phyloP scores from a whole-genome alignment of 1,284 basidiomycete genomes.

The Sanghuangporus sanghuang region DNA sequence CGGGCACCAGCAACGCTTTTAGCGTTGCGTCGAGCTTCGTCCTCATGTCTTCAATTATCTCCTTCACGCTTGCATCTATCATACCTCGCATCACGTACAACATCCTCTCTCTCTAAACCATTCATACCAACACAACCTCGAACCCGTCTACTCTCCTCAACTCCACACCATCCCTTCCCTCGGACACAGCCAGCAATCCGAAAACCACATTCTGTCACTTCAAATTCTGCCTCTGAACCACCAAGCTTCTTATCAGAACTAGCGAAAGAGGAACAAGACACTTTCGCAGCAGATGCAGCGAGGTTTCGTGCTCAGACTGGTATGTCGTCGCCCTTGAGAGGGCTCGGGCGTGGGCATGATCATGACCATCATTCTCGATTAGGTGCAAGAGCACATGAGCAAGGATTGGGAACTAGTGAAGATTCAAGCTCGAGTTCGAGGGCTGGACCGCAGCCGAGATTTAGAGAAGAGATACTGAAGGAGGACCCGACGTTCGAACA shows the following conservation, averaged over 20 bases:
- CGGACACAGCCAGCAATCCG: background rate
- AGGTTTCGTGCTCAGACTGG: conserved; percentile 1
- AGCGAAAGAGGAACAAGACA: background rate
- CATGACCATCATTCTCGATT: background rate
- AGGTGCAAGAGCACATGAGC: background rate
- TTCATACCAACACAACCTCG: background rate
- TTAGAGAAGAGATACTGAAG: conserved; percentile 12
- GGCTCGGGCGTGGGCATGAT: too few relatives aligned
- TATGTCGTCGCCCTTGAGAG: background rate
- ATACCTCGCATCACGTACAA: background rate
- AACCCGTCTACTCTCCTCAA: background rate
- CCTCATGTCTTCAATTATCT: too few relatives aligned
- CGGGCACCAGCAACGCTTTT: too few relatives aligned
- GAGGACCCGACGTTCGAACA: conserved; percentile 15
- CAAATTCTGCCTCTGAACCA: background rate
- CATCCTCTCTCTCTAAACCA: background rate
- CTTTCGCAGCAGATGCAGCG: background rate
- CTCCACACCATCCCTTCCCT: background rate
- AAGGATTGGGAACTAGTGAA: too few relatives aligned
- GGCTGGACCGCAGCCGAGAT: background rate
- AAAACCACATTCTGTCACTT: background rate
- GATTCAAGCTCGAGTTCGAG: background rate
- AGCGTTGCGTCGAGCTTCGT: too few relatives aligned
- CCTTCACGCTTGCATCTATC: background rate
- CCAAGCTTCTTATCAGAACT: background rate